A percentile compares a stretch with the other conserved stretches of the same genome.
phyloP scores from a whole-genome alignment of 2,329 filamentous ascomycete species.

The Penicillium sp. region DNA sequence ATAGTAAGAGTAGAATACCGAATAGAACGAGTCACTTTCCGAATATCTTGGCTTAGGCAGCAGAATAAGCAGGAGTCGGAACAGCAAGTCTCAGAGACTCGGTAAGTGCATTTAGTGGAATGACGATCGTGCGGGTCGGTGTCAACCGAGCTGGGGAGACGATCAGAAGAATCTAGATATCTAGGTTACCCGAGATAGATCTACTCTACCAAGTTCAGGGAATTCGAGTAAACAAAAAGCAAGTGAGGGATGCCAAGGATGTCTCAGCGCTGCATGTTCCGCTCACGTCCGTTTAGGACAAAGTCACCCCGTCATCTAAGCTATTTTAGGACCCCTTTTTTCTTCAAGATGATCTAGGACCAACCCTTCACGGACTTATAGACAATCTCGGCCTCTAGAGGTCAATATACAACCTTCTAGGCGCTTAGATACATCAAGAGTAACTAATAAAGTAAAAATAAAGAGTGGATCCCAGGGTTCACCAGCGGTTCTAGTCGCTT shows the following conservation, averaged over 20 bases:
- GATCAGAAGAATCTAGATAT: conserved; percentile 1
- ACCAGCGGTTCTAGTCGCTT: background rate
- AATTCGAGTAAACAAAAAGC: background rate
- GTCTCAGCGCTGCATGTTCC: conserved; percentile 7
- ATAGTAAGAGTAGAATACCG: background rate
- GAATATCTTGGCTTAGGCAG: background rate
- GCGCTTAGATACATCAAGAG: too few relatives aligned
- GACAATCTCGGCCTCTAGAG: too few relatives aligned
- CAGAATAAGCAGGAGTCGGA: background rate
- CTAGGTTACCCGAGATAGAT: background rate
- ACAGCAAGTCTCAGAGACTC: background rate
- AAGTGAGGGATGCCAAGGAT: conserved; percentile 5
- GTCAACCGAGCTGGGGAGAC: background rate
- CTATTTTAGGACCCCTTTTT: conserved; percentile 2
- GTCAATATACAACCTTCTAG: too few relatives aligned
- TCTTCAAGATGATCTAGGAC: background rate
- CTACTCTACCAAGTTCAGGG: background rate
- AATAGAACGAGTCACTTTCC: background rate
- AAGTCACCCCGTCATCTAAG: conserved; percentile 6
- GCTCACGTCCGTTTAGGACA: conserved; percentile 4
- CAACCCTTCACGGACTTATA: too few relatives aligned
- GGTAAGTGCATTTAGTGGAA: background rate
- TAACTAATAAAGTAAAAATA: background rate
- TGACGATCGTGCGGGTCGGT: background rate
- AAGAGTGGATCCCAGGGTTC: background rate